These are phyloP conservation scores for Epichloe brachyelytri DNA, from an alignment of 2,329 filamentous ascomycete species.

Conservation along the genomic window DNA sequence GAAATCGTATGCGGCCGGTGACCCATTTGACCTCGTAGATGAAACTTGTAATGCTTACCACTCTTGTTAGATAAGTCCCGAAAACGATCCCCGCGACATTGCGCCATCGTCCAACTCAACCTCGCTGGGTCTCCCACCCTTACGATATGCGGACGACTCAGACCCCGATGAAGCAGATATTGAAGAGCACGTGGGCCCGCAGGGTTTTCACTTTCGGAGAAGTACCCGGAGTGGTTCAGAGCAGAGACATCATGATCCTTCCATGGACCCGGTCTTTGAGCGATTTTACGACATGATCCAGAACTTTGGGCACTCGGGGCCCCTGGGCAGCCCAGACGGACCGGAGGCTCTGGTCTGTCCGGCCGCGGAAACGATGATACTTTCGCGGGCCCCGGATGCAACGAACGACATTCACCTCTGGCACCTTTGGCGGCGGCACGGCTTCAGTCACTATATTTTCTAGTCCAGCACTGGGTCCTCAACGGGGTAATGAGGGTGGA, in stretches of 20 bases:
- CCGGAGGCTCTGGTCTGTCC: not conserved
- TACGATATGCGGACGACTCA: constrained; percentile 28
- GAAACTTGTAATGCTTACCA: constrained; percentile 7
- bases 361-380: not conserved
- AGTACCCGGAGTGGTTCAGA: constrained; percentile 18
- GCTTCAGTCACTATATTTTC: constrained; percentile 37
- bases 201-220: constrained; percentile 28
- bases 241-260: constrained; percentile 18
- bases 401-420: constrained; percentile 24
- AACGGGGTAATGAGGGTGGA: not conserved
- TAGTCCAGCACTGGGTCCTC: constrained; percentile 17
- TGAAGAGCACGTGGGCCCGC: constrained; percentile 35
- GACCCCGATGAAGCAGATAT: constrained; percentile 49
- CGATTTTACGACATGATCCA: constrained; percentile 33
- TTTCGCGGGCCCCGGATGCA: constrained; percentile 16
- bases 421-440: constrained; percentile 25
- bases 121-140: constrained; percentile 17
- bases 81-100: constrained; percentile 48
- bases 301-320: constrained; percentile 16
- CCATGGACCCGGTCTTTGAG: constrained; percentile 24
- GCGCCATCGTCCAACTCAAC: constrained; percentile 17
- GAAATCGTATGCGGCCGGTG: constrained; percentile 60
- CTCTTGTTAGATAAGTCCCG: constrained; percentile 32
- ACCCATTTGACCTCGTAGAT: not conserved
- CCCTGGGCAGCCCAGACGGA: not conserved